phyloP scores from a whole-genome alignment of 495 filamentous ascomycete genomes.

The Xylaria palmicola region DNA sequence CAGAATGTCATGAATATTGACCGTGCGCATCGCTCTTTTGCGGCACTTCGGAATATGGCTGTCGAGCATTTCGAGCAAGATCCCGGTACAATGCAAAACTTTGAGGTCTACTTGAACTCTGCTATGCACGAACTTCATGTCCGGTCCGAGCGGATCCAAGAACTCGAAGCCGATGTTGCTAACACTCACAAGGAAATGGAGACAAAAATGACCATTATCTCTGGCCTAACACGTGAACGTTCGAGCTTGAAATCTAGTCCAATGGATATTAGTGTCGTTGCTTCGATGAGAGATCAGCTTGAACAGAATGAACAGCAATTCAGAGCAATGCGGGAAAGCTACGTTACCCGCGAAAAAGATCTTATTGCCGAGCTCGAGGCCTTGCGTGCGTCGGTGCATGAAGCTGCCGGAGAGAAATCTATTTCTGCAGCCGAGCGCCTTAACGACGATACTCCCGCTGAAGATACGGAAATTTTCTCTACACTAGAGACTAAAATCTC shows the following conservation, averaged over 20 bases:
- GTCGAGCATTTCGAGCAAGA: slow-evolving; percentile 77
- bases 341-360: slow-evolving; percentile 71
- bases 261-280: slow-evolving; percentile 91
- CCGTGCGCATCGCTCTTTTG: slow-evolving; percentile 88
- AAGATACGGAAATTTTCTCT: slow-evolving; percentile 36
- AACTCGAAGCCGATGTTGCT: slow-evolving; percentile 81
- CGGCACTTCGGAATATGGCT: slow-evolving; percentile 82
- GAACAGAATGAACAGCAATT: slow-evolving; percentile 82
- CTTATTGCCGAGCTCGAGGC: slow-evolving; percentile 66
- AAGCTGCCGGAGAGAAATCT: slow-evolving; percentile 22
- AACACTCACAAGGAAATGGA: slow-evolving; percentile 94
- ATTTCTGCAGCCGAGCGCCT: slow-evolving; percentile 13
- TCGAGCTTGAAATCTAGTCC: slow-evolving; percentile 84
- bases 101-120: slow-evolving; percentile 85
- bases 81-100: slow-evolving; percentile 85
- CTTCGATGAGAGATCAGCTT: slow-evolving; percentile 81
- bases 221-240: slow-evolving; percentile 86
- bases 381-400: slow-evolving; percentile 59
- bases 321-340: slow-evolving; percentile 66
- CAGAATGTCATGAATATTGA: slow-evolving; percentile 89
- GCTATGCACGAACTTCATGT: slow-evolving; percentile 89
- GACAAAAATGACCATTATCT: slow-evolving; percentile 88
- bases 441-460: slow-evolving; percentile 7
- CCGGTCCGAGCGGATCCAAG: slow-evolving; percentile 83
- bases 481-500: slow-evolving; percentile 63